phyloP scores from a whole-genome alignment of 129 eudicot genomes.

The Flaveria ramosissima region DNA sequence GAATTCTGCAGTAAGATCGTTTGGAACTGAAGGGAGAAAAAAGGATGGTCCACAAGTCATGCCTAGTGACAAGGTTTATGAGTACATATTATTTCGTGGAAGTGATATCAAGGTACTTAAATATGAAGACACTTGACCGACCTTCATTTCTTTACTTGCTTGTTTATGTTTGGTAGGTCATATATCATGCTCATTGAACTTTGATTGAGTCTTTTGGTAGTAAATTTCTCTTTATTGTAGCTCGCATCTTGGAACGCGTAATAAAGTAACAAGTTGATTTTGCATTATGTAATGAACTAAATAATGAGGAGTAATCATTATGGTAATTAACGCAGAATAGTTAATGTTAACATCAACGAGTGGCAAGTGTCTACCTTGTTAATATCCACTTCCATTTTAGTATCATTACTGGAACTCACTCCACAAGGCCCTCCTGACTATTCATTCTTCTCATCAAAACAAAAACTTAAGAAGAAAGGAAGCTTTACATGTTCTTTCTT shows the following conservation, averaged over 20 bases:
- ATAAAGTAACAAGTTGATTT: slow-evolving; percentile 4
- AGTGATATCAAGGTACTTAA: slow-evolving; percentile 81
- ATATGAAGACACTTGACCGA: slow-evolving; percentile 5
- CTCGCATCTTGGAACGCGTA: not conserved
- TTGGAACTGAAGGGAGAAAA: slow-evolving; percentile 91
- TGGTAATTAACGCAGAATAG: not conserved
- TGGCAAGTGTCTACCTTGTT: not conserved
- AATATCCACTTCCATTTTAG: not conserved
- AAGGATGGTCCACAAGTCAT: slow-evolving; percentile 87
- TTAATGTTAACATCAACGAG: not conserved
- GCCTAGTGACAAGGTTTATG: slow-evolving; percentile 85
- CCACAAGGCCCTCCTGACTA: not conserved
- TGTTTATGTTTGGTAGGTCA: not conserved
- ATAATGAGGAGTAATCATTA: slow-evolving; percentile 2
- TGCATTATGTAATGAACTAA: not conserved
- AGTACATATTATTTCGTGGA: slow-evolving; percentile 88
- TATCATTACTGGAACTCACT: not conserved
- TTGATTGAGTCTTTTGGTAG: slow-evolving; percentile 1
- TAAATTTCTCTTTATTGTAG: not conserved
- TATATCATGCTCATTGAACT: not conserved
- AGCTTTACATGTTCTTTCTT: not conserved
- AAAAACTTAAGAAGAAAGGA: not conserved
- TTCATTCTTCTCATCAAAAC: not conserved
- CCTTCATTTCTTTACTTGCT: slow-evolving; percentile 1
- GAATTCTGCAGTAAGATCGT: slow-evolving; percentile 70